Conservation (phyloP, 495 filamentous ascomycete species). For the Talaromyces adpressus region DNA sequence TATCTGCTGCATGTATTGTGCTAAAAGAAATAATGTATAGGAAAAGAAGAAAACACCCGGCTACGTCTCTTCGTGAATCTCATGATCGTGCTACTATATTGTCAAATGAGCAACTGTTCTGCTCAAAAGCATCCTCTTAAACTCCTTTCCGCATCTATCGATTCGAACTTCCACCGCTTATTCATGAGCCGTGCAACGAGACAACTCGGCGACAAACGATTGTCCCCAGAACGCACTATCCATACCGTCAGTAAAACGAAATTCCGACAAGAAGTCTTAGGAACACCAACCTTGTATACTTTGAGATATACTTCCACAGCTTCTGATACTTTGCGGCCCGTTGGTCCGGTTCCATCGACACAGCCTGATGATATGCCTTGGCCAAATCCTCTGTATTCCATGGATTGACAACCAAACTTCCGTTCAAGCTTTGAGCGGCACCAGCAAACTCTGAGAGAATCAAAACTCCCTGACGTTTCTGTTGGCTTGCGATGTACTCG, state of each 20-base stretch:
- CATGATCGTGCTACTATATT: not conserved
- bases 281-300: slow-evolving; percentile 65
- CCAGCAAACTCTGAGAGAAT: slow-evolving; percentile 95
- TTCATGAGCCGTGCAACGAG: slow-evolving; percentile 36
- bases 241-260: not conserved
- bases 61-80: not conserved
- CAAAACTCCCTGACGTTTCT: slow-evolving; percentile 81
- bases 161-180: not conserved
- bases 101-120: not conserved
- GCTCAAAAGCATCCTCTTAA: not conserved
- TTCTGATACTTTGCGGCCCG: slow-evolving; percentile 80
- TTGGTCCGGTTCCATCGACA: slow-evolving; percentile 87
- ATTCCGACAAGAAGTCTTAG: not conserved
- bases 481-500: slow-evolving; percentile 92
- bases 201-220: slow-evolving; percentile 70
- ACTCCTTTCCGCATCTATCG: not conserved
- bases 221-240: slow-evolving; percentile 76
- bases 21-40: not conserved
- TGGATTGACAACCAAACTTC: slow-evolving; percentile 88
- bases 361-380: slow-evolving; percentile 85
- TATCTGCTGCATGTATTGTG: not conserved
- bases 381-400: slow-evolving; percentile 97
- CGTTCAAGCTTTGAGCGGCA: slow-evolving; percentile 87
- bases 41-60: not conserved
- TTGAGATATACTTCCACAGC: slow-evolving; percentile 87